Evolutionary conservation across 805 yeast species (phyloP).

Genomic region (Saturnispora halmiae): DNA sequence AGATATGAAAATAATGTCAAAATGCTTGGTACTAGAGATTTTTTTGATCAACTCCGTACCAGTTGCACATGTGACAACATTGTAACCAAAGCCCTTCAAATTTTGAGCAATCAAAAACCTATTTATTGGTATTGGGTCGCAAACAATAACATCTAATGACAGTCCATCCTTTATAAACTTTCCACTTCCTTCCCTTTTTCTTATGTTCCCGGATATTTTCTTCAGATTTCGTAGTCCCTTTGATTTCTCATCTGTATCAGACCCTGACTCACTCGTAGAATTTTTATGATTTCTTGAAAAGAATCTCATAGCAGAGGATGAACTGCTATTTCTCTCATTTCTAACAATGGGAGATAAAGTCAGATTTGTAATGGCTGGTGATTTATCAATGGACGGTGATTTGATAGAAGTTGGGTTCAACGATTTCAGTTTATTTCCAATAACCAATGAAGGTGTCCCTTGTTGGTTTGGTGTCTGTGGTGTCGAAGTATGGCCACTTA

Average conservation of each 20-base stretch:
- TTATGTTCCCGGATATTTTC: neutral
- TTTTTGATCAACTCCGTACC: slow-evolving; percentile 80
- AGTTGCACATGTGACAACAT: slow-evolving; percentile 63
- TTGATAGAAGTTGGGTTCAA: neutral
- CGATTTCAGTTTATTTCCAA: slow-evolving; percentile 3
- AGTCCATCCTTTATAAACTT: slow-evolving; percentile 12
- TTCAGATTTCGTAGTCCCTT: slow-evolving; percentile 17
- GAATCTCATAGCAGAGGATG: slow-evolving; percentile 22
- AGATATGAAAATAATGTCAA: slow-evolving; percentile 77
- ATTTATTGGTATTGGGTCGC: slow-evolving; percentile 82
- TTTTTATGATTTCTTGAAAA: slow-evolving; percentile 18
- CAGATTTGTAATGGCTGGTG: slow-evolving; percentile 17
- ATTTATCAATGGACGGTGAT: slow-evolving; percentile 9
- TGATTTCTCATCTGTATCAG: slow-evolving; percentile 52
- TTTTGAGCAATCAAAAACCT: slow-evolving; percentile 56
- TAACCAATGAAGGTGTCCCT: neutral
- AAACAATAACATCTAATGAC: slow-evolving; percentile 54
- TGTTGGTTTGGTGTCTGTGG: slow-evolving; percentile 20
- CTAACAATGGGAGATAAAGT: slow-evolving; percentile 19
- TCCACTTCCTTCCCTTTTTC: slow-evolving; percentile 8
- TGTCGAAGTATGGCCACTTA: slow-evolving; percentile 13
- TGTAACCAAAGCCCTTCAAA: slow-evolving; percentile 64
- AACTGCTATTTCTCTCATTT: neutral
- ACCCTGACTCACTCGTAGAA: slow-evolving; percentile 36
- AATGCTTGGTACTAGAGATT: slow-evolving; percentile 73